Evolutionary conservation across 1,284 basidiomycete genomes (phyloP).

Genomic region (Marasmius sp.): DNA sequence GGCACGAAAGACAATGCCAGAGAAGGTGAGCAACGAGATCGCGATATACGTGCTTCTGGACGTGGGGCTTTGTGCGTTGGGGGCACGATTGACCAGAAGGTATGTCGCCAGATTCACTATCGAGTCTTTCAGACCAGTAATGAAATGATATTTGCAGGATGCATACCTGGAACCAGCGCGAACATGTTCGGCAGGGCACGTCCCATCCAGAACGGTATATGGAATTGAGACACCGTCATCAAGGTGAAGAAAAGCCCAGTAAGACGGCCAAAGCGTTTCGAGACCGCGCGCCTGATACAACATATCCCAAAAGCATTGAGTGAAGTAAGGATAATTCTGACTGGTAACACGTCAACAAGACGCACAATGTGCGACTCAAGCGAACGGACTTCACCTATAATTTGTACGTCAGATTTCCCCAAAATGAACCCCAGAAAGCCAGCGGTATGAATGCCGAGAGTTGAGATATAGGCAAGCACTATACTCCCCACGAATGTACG

Average conservation of each 20-base stretch:
- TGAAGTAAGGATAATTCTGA: conserved; percentile 73
- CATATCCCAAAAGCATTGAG: conserved; percentile 68
- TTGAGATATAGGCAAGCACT: conserved; percentile 54
- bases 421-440: conserved; percentile 40
- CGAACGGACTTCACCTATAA: conserved; percentile 47
- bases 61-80: conserved; percentile 41
- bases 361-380: not conserved
- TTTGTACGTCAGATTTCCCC: conserved; percentile 63
- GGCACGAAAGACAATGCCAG: conserved; percentile 76
- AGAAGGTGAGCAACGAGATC: conserved; percentile 59
- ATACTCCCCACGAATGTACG: conserved; percentile 82
- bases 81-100: conserved; percentile 49
- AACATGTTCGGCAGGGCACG: conserved; percentile 95
- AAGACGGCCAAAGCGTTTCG: conserved; percentile 59
- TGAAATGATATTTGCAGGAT: not conserved
- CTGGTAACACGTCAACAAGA: conserved; percentile 35
- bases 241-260: conserved; percentile 65
- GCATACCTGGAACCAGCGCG: conserved; percentile 76
- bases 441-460: conserved; percentile 44
- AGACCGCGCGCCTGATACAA: conserved; percentile 63
- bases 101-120: conserved; percentile 68
- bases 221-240: conserved; percentile 83
- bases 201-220: conserved; percentile 90
- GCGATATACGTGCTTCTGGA: conserved; percentile 34
- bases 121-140: not conserved